Conservation (phyloP, 2,329 filamentous ascomycete species). For the Aspergillus niger region DNA sequence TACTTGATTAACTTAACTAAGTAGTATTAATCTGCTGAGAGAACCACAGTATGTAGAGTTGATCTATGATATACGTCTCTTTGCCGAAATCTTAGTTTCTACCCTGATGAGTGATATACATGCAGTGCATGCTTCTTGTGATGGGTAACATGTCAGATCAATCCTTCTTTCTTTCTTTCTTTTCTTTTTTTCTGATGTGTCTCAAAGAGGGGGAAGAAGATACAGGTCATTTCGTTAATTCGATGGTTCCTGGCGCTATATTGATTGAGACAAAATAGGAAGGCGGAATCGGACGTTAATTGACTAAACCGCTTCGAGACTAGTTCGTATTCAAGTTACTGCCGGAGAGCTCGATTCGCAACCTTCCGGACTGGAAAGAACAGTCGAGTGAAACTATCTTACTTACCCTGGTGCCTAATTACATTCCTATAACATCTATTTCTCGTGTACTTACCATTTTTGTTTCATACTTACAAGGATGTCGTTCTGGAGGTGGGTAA, state of each 20-base stretch:
- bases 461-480: slow-evolving; percentile 21
- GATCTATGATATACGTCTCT: background rate
- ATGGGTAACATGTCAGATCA: background rate
- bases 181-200: background rate
- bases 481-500: slow-evolving; percentile 44
- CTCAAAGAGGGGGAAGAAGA: background rate
- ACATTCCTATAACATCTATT: background rate
- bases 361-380: background rate
- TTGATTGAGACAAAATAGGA: background rate
- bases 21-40: too few species aligned
- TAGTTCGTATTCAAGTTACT: background rate
- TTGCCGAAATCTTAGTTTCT: background rate
- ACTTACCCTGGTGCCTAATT: background rate
- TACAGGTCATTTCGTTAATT: background rate
- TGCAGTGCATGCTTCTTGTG: background rate
- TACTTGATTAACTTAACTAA: too few species aligned
- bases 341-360: background rate
- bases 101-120: background rate
- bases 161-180: too few species aligned
- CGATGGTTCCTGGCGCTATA: slow-evolving; percentile 8
- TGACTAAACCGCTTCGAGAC: background rate
- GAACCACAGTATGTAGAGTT: too few species aligned
- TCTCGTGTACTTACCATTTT: background rate
- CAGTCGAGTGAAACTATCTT: background rate
- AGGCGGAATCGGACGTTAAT: slow-evolving; percentile 1